phyloP scores from a whole-genome alignment of 306 rosid genomes.

The Dryas alaskensis region DNA sequence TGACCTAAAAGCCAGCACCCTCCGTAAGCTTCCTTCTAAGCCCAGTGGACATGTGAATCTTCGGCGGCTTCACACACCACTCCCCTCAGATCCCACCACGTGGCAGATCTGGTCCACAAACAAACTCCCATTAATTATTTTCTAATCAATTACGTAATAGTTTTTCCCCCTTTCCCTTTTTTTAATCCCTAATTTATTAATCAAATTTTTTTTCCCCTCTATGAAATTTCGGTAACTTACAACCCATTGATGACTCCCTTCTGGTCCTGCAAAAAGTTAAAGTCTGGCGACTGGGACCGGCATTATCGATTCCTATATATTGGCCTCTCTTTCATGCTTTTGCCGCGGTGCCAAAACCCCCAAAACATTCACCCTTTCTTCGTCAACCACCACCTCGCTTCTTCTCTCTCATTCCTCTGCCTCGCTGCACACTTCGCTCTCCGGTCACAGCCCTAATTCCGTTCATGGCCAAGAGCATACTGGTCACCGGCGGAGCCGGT shows the following conservation, averaged over 20 bases:
- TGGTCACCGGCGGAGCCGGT: constrained; percentile 97
- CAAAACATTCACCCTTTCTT: not conserved
- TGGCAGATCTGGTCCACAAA: constrained; percentile 23
- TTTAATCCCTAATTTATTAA: not conserved
- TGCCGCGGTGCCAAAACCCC: not conserved
- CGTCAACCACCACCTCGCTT: not conserved
- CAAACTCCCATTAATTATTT: not conserved
- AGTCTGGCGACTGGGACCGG: constrained; percentile 10
- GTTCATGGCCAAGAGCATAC: constrained; percentile 47
- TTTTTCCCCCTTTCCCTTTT: not conserved
- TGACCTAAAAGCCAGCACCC: not conserved
- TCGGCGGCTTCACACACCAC: not conserved
- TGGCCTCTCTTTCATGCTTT: constrained; percentile 6
- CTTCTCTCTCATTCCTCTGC: not conserved
- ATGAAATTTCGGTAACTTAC: not conserved
- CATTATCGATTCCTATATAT: constrained; percentile 37
- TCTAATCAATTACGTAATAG: not conserved
- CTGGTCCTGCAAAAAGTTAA: not conserved
- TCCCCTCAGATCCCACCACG: constrained; percentile 8
- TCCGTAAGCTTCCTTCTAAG: not conserved
- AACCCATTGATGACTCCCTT: not conserved
- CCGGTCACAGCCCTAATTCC: constrained; percentile 5
- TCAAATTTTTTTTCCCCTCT: not conserved
- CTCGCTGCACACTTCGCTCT: not conserved
- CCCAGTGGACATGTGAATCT: constrained; percentile 17